Percentiles rank a stretch among this genome's conserved stretches.
These are phyloP conservation scores for Boletus pseudo-olivaceus DNA, from an alignment of 768 basidiomycete species.

Conservation along the genomic window DNA sequence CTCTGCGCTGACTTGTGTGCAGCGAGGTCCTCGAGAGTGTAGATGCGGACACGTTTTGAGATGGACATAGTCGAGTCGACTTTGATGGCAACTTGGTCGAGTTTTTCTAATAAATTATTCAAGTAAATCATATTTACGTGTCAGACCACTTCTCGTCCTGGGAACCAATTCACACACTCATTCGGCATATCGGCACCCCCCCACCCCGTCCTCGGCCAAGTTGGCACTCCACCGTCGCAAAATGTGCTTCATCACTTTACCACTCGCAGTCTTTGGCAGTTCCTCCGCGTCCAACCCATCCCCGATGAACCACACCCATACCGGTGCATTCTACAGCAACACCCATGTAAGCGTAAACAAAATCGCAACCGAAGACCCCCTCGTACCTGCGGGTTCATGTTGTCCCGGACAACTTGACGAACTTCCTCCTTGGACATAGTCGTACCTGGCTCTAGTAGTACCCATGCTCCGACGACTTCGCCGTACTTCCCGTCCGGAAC, in stretches of 20 bases:
- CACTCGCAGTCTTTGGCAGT: conserved; percentile 82
- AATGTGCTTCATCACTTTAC: conserved; percentile 83
- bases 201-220: conserved; percentile 45
- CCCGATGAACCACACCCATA: conserved; percentile 81
- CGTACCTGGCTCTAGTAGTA: conserved; percentile 46
- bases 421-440: conserved; percentile 49
- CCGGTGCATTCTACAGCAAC: conserved; percentile 60
- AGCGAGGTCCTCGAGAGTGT: conserved; percentile 69
- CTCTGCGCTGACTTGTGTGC: conserved; percentile 55
- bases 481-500: conserved; percentile 68
- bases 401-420: conserved; percentile 46
- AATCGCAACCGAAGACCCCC: neutral
- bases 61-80: conserved; percentile 44
- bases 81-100: neutral
- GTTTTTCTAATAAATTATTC: neutral
- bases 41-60: conserved; percentile 64
- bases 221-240: conserved; percentile 66
- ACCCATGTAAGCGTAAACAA: conserved; percentile 1
- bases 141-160: conserved; percentile 10
- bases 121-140: neutral
- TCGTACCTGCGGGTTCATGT: conserved; percentile 78
- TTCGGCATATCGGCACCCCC: conserved; percentile 23
- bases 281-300: conserved; percentile 57
- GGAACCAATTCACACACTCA: conserved; percentile 11
- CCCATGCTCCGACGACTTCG: conserved; percentile 81